Conservation (phyloP, 805 yeast genomes). For the Lipomyces lipofer region DNA sequence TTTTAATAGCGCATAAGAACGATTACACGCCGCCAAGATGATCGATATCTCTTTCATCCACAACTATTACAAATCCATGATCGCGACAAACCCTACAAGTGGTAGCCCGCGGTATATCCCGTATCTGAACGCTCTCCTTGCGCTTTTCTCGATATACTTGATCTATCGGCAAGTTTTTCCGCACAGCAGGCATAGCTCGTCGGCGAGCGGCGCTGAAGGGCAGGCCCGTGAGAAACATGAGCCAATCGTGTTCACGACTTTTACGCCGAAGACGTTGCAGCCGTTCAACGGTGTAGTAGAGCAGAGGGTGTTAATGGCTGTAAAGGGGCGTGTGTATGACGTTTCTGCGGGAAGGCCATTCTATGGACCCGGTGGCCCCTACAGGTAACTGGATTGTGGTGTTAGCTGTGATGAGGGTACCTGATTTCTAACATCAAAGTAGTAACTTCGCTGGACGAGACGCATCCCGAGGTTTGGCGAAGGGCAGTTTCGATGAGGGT, state of each 20-base stretch:
- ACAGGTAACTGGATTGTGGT: slow-evolving; percentile 41
- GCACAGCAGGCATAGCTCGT: neutral
- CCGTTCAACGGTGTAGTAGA: slow-evolving; percentile 59
- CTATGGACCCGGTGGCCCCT: slow-evolving; percentile 77
- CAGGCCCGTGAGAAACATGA: slow-evolving; percentile 4
- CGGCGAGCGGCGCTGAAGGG: slow-evolving; percentile 7
- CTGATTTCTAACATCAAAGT: too few species aligned
- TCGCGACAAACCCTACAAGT: neutral
- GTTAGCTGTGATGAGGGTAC: neutral
- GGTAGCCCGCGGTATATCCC: slow-evolving; percentile 9
- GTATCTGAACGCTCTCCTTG: slow-evolving; percentile 14
- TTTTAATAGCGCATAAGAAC: slow-evolving; percentile 1
- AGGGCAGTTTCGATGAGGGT: slow-evolving; percentile 50
- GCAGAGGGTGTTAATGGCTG: slow-evolving; percentile 63
- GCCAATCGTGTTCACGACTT: slow-evolving; percentile 45
- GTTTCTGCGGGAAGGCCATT: slow-evolving; percentile 66
- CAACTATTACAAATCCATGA: neutral
- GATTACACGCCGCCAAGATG: too few species aligned
- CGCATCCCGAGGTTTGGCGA: slow-evolving; percentile 74
- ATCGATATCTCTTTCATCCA: neutral
- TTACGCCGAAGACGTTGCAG: slow-evolving; percentile 72
- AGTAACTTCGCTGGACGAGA: slow-evolving; percentile 72
- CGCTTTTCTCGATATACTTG: slow-evolving; percentile 10
- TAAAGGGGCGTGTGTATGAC: slow-evolving; percentile 75
- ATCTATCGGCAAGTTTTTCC: slow-evolving; percentile 22